Conservation (phyloP, 495 filamentous ascomycete species). For the Aspergillus leporis region DNA sequence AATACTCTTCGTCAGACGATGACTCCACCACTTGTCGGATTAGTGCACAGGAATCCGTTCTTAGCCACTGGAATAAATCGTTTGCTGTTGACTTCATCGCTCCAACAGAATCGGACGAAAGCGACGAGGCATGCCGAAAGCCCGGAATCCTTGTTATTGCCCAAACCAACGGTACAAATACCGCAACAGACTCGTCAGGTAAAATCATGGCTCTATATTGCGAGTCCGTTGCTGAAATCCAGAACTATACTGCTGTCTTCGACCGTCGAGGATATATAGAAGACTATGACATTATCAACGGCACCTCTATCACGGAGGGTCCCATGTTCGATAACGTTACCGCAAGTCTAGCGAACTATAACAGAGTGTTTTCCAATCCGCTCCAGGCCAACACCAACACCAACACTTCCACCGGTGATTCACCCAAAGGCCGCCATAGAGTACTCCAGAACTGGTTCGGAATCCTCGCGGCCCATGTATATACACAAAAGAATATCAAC, state of each 20-base stretch:
- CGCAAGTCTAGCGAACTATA: conserved; percentile 2
- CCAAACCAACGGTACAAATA: neutral
- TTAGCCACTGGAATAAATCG: neutral
- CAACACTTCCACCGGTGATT: neutral
- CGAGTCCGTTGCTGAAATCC: conserved; percentile 6
- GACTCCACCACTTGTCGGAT: neutral
- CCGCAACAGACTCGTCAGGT: neutral
- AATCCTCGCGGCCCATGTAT: conserved; percentile 1
- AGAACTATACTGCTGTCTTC: conserved; percentile 1
- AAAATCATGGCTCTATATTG: conserved; percentile 2
- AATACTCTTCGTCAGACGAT: conserved; percentile 5
- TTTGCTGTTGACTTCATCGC: conserved; percentile 6
- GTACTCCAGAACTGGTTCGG: conserved; percentile 7
- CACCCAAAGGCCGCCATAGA: neutral
- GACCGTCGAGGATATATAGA: conserved; percentile 5
- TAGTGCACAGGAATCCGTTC: neutral
- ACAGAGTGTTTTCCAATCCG: conserved; percentile 1
- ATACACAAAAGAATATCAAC: conserved; percentile 1
- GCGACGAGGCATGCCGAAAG: neutral
- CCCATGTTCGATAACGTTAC: conserved; percentile 5
- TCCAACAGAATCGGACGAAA: neutral
- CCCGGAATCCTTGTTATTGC: conserved; percentile 5
- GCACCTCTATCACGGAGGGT: neutral
- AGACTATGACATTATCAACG: conserved; percentile 1
- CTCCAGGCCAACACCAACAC: neutral